These are phyloP conservation scores for Blastobotrys elegans DNA, from an alignment of 1,139 yeast genomes.

Conservation along the genomic window DNA sequence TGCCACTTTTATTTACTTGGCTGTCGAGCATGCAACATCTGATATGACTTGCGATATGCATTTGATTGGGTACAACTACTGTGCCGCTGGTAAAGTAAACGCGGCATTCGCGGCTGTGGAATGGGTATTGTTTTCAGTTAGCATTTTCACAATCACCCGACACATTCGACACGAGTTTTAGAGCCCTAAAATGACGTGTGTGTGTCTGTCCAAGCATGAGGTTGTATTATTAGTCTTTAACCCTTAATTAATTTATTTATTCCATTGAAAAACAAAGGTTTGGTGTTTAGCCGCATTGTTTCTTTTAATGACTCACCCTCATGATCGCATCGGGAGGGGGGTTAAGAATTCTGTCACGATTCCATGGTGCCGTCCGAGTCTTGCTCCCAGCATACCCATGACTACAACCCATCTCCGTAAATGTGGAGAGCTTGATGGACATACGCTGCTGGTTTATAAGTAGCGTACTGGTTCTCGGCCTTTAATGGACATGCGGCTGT, in stretches of 20 bases:
- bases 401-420: too few species aligned
- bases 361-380: too few species aligned
- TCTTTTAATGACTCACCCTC: too few species aligned
- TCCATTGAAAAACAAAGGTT: too few species aligned
- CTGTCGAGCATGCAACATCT: background rate
- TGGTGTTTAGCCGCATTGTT: too few species aligned
- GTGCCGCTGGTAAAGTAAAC: slow-evolving; percentile 1
- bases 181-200: slow-evolving; percentile 26
- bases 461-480: too few species aligned
- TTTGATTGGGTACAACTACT: background rate
- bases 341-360: too few species aligned
- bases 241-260: slow-evolving; percentile 49
- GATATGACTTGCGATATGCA: background rate
- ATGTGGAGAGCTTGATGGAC: too few species aligned
- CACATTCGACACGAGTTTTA: background rate
- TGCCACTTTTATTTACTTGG: slow-evolving; percentile 2
- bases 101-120: slow-evolving; percentile 2
- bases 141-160: background rate
- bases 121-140: background rate
- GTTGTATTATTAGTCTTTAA: slow-evolving; percentile 45
- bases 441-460: too few species aligned
- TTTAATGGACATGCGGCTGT: too few species aligned
- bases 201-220: slow-evolving; percentile 59
- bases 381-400: too few species aligned
- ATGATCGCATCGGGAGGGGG: too few species aligned